Base-by-base conservation (phyloP, 2,329 filamentous ascomycete species). In the Ilyonectria destructans region DNA sequence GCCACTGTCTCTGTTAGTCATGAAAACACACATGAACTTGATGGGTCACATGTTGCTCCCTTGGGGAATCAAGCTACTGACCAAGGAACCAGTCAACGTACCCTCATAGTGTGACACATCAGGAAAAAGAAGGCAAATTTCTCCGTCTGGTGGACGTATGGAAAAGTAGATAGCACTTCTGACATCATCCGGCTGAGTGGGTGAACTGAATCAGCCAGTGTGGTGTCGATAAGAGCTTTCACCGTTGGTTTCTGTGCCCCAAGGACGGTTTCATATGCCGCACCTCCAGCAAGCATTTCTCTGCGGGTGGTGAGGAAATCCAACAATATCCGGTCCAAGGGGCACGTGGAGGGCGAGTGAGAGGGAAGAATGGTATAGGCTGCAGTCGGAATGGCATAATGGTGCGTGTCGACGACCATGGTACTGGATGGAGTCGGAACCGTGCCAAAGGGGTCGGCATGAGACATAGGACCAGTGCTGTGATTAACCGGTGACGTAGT, bases 111-210 rank as follows among this genome's bases (percentile, higher is more conserved):
- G 4, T 40, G 46, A 8, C 13, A 52, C 58, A 60, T 60, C 0
- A 60, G 2, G 21, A 26, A 60, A 9, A 60, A 60, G 19, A 60
- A 40, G 6, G 46, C 58, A 6, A 60, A 13, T 29, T 52, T 60
- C 33, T 60, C 58, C 5, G 45, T 26, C 15, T n/a, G 19, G 4
- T 31, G 23, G 19, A 40, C 13, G 31, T 13, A 17, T 2, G 46
- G 58, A 52, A 51, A 60, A 2, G 29, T 51, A 29, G 45, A 51
- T 8, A 60, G n/a, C 6, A 60, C 21, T n/a, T 19, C 15, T 4
- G 45, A 51, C 19, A 60, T 52, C 17, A 60, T 26, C 4, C 45
- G 7, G 7, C 58, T 52, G 4, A 60, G 12, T 21, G 58, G 46
- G 43, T 60, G 58, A 21, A 26, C 45, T 4, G 58, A 21, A 12